Evolutionary conservation across 768 basidiomycete species (phyloP).

Genomic region (Tricholoma sp.): DNA sequence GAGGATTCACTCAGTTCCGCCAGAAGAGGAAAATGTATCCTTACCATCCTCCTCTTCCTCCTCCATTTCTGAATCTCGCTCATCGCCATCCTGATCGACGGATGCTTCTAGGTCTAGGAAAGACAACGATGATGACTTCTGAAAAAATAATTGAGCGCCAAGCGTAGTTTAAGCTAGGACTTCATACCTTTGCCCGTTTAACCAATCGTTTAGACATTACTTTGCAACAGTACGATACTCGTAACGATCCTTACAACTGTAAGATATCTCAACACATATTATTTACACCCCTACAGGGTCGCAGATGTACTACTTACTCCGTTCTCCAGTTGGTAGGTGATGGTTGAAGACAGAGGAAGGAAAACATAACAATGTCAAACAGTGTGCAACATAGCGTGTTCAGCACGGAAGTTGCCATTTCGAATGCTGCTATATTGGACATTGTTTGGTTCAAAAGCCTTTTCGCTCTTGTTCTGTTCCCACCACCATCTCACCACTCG

Average conservation of each 20-base stretch:
- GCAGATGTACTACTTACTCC: too few relatives aligned
- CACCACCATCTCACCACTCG: neutral
- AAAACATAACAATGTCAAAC: neutral
- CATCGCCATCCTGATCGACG: neutral
- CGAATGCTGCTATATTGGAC: neutral
- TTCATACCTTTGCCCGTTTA: neutral
- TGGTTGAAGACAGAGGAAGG: neutral
- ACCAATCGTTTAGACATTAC: neutral
- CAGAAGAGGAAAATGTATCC: neutral
- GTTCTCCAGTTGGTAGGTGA: neutral
- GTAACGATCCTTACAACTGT: neutral
- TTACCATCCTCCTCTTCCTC: neutral
- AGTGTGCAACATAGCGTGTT: neutral
- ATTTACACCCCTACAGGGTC: too few relatives aligned
- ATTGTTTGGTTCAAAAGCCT: neutral
- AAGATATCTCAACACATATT: neutral
- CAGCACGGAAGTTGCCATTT: neutral
- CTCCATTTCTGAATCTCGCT: neutral
- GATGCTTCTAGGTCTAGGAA: neutral
- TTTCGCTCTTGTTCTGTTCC: neutral
- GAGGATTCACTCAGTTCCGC: too few relatives aligned
- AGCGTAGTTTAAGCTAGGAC: neutral
- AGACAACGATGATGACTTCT: neutral
- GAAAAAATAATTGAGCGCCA: neutral
- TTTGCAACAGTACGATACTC: neutral